These are phyloP conservation scores for Aspergillus funiculosus DNA, from an alignment of 495 filamentous ascomycete genomes.

Conservation along the genomic window DNA sequence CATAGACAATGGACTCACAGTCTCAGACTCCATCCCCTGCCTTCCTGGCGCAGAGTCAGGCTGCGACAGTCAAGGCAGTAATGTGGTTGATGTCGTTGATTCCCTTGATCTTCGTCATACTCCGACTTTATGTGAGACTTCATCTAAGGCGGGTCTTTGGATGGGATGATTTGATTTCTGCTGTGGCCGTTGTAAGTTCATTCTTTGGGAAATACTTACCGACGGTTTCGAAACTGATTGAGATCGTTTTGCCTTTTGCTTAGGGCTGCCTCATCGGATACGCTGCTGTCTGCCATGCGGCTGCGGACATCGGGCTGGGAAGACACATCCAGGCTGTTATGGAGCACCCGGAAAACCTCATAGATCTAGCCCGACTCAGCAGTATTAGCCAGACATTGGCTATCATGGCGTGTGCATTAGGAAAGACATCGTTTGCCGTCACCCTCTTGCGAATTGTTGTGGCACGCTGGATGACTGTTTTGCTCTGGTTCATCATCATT, in stretches of 20 bases:
- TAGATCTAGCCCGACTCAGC: conserved; percentile 15
- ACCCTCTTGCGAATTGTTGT: conserved; percentile 24
- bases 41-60: conserved; percentile 11
- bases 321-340: conserved; percentile 16
- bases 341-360: conserved; percentile 16
- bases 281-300: conserved; percentile 23
- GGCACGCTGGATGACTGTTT: conserved; percentile 15
- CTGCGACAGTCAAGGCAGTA: conserved; percentile 20
- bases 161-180: conserved; percentile 26
- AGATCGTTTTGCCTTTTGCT: background rate
- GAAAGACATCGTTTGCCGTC: conserved; percentile 25
- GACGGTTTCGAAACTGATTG: background rate
- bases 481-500: conserved; percentile 25
- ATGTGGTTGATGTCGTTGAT: conserved; percentile 26
- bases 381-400: conserved; percentile 6
- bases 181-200: conserved; percentile 19
- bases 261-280: conserved; percentile 22
- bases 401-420: conserved; percentile 23
- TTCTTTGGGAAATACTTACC: background rate
- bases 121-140: conserved; percentile 23
- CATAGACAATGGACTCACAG: background rate
- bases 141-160: conserved; percentile 23
- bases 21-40: background rate
- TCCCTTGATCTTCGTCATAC: conserved; percentile 17
- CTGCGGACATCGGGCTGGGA: conserved; percentile 16